Percentiles rank a stretch among this genome's conserved stretches.
These are phyloP conservation scores for Wickerhamomyces queroliae DNA, from an alignment of 805 yeast species.

Conservation along the genomic window DNA sequence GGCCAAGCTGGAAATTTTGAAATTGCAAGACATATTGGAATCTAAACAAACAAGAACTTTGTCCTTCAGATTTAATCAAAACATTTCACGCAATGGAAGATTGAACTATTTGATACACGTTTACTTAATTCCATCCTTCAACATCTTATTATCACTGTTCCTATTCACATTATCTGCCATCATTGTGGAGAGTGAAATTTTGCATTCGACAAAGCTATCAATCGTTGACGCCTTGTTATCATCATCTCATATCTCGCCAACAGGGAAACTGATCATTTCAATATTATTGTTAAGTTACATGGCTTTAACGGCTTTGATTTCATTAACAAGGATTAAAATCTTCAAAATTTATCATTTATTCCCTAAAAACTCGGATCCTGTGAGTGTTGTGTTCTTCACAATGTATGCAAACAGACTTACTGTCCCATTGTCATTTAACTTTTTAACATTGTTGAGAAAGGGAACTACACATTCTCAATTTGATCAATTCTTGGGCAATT, in stretches of 20 bases:
- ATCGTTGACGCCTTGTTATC: constrained; percentile 46
- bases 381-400: constrained; percentile 70
- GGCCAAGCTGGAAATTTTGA: constrained; percentile 41
- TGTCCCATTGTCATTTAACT: constrained; percentile 77
- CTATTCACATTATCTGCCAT: constrained; percentile 42
- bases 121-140: constrained; percentile 38
- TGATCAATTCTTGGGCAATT: constrained; percentile 69
- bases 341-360: constrained; percentile 77
- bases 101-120: constrained; percentile 35
- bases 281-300: constrained; percentile 50
- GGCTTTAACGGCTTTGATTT: constrained; percentile 60
- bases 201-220: constrained; percentile 64
- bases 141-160: constrained; percentile 36
- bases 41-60: constrained; percentile 30
- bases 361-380: constrained; percentile 64
- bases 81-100: constrained; percentile 32
- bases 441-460: constrained; percentile 49
- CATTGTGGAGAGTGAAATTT: constrained; percentile 66
- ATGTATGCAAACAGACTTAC: constrained; percentile 79
- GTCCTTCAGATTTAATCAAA: constrained; percentile 23
- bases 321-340: constrained; percentile 60
- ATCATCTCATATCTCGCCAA: constrained; percentile 22
- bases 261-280: constrained; percentile 31
- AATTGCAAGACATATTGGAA: constrained; percentile 52
- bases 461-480: constrained; percentile 48